phyloP scores from a whole-genome alignment of 148 eudicot species.

The Talinum fruticosum region DNA sequence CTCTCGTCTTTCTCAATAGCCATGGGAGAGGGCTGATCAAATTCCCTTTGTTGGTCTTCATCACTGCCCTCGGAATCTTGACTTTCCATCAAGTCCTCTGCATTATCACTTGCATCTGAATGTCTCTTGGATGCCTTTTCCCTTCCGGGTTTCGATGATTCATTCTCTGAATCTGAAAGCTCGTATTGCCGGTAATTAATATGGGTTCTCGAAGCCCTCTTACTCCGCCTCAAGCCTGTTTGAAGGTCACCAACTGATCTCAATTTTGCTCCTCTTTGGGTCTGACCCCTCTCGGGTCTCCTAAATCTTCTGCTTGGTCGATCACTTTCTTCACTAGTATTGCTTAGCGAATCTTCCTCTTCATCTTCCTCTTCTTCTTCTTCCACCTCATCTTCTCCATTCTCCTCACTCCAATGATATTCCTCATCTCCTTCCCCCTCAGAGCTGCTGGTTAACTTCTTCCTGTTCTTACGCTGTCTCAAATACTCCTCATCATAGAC shows the following conservation, averaged over 20 bases:
- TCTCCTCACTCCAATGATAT: slow-evolving; percentile 70
- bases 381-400: slow-evolving; percentile 65
- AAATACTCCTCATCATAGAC: slow-evolving; percentile 84
- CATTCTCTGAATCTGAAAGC: slow-evolving; percentile 74
- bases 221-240: slow-evolving; percentile 81
- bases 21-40: slow-evolving; percentile 36
- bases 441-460: slow-evolving; percentile 63
- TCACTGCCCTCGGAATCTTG: slow-evolving; percentile 45
- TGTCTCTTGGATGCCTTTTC: slow-evolving; percentile 42
- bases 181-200: slow-evolving; percentile 68
- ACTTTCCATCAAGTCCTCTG: slow-evolving; percentile 50
- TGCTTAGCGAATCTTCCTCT: slow-evolving; percentile 43
- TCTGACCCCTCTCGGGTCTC: slow-evolving; percentile 52
- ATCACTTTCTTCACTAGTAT: slow-evolving; percentile 69
- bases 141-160: slow-evolving; percentile 42
- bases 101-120: slow-evolving; percentile 44
- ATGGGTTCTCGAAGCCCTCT: slow-evolving; percentile 67
- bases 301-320: slow-evolving; percentile 38
- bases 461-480: slow-evolving; percentile 48
- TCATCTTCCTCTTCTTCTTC: slow-evolving; percentile 36
- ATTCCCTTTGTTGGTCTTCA: slow-evolving; percentile 32
- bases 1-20: slow-evolving; percentile 33
- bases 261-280: slow-evolving; percentile 48
- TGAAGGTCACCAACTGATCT: slow-evolving; percentile 52
- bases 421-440: slow-evolving; percentile 97